Evolutionary conservation across 2,329 filamentous ascomycete species (phyloP), one percentile per base, ranked within the genome.

Genomic region (Ceratocystis lukuohia): DNA sequence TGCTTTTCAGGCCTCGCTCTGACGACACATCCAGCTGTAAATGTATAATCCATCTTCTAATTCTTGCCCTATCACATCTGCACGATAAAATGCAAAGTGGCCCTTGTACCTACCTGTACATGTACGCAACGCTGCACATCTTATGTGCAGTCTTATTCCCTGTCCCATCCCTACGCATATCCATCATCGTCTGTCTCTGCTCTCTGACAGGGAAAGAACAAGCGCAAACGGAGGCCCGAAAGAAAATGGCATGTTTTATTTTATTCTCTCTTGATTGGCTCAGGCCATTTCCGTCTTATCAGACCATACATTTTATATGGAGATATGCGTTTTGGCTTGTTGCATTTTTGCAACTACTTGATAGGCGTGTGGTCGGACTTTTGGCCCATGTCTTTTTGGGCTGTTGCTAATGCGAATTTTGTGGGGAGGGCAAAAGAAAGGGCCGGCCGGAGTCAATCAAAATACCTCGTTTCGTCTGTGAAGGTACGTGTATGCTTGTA

Each of bases 271-370:
- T 57, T 57, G 25, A 57, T 57, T 57, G 53, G 53, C 53, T 33
- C 53, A 57, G 22, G 28, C 53, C 53, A 57, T 57, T 57, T 33
- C 25, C 12, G 22, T 57, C 53, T 57, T 57, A 33, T 57, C 53
- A 57, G 53, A 17, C 53, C 53, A 57, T 33, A 25, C 53, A 57
- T 57, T 57, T 57, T 57, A 33, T 57, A 57, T 57, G 53, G 53
- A 57, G 53, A 57, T 57, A 25, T 41, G 53, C 22, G 53, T 57
- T 57, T 57, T 30, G 53, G 10, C 37, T 41, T 41, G 37, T 41
- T 41, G 37, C 37, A 41, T 5, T 17, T 30, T 30, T 57, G 53
- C 53, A 57, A n/a, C 53, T 20, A 53, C 48, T 25, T 53, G n/a
- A 25, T 20, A 57, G 30, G 17, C 53, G 53, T 57, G 28, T 57